Base-by-base conservation (phyloP, 331 rosid species). In the Cucumis variabilis region DNA sequence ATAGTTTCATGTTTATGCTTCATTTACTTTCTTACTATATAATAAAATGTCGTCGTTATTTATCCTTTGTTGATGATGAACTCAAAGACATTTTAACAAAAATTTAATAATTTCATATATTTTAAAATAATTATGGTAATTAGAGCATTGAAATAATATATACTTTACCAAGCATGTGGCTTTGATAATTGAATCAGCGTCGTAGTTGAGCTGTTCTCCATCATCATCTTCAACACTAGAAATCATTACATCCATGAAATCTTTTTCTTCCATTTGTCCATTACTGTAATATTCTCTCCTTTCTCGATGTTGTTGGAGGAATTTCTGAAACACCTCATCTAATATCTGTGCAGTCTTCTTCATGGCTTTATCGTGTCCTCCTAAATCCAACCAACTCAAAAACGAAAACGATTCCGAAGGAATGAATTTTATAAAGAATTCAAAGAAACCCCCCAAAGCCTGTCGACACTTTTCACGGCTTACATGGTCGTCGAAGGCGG, bases 351-450 rank as follows among this genome's bases (percentile, higher is more conserved):
- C 55, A 13, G 0, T 51, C 81, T 88, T 91, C 90, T 90, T 93
- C 98, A 94, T 93, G 1, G 93, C 93, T 83, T 16, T 92, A 83
- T 94, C 92, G 41, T 91, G 91, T 28, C 95, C 96, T 82, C 85
- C 85, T 77, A 92, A 82, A 85, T 92, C 96, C 19, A 94, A 67
- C 94, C 96, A 93, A 66, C 92, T 37, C 25, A 94, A 67, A 85
- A 87, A 94, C 3, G 96, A 94, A 85, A 94, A 48, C 1, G 93
- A 94, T 16, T 94, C 96, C 0, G 93, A 88, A 46, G 93, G 92
- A 44, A 92, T 92, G 46, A 91, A 94, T 25, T 89, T 78, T 5
- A 96, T 95, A 9, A 90, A 87, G 30, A 92, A 72, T 87, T 86
- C 93, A 87, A 94, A 91, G 65, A 94, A 90, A 28, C 90, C 84